These are phyloP conservation scores for Lithospermum erythrorhizon DNA, from an alignment of 257 asterid genomes.

Conservation along the genomic window DNA sequence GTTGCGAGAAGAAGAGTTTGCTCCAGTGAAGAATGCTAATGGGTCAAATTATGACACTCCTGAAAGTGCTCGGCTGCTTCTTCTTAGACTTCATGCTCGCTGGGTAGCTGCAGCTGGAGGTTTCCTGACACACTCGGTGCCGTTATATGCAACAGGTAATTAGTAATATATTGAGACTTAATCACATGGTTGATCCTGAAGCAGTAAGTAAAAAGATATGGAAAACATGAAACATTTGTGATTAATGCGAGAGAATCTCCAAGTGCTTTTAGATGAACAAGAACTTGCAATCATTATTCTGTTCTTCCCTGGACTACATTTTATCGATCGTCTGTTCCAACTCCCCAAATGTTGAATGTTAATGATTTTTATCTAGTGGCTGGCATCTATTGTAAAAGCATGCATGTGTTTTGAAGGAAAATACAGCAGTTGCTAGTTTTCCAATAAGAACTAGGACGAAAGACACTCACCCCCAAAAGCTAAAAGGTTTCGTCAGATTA, in stretches of 20 bases:
- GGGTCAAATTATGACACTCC: slow-evolving; percentile 94
- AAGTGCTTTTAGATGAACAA: background rate
- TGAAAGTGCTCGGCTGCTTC: slow-evolving; percentile 79
- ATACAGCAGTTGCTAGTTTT: too few relatives aligned
- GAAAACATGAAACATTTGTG: background rate
- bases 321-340: too few relatives aligned
- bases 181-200: background rate
- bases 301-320: too few relatives aligned
- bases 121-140: slow-evolving; percentile 93
- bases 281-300: too few relatives aligned
- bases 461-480: too few relatives aligned
- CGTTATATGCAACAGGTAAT: slow-evolving; percentile 76
- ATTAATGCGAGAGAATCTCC: background rate
- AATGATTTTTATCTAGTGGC: too few relatives aligned
- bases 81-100: slow-evolving; percentile 87
- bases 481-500: too few relatives aligned
- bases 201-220: background rate
- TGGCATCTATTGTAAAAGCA: too few relatives aligned
- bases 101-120: slow-evolving; percentile 99
- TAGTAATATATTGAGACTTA: background rate
- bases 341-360: too few relatives aligned
- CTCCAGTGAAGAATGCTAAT: slow-evolving; percentile 88
- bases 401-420: too few relatives aligned
- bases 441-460: too few relatives aligned
- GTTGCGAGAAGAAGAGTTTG: slow-evolving; percentile 90